Conservation (phyloP, 2,329 filamentous ascomycete species). For the Tolypocladium tundrense region DNA sequence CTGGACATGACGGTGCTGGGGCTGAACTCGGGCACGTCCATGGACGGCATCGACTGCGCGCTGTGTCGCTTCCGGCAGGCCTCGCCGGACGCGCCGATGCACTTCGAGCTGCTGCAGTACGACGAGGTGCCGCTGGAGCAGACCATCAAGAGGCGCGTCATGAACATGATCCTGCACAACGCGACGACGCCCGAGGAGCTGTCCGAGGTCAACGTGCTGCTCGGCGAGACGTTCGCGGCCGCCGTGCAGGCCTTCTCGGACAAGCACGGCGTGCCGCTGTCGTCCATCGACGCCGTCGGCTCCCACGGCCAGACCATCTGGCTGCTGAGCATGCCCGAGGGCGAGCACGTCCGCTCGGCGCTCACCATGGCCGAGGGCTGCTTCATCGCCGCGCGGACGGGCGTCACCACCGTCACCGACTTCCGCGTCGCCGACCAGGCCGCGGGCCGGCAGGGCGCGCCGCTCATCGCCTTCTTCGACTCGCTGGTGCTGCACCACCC, state of each 20-base stretch:
- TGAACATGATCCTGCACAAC: slow-evolving; percentile 46
- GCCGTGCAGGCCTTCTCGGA: slow-evolving; percentile 40
- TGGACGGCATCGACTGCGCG: slow-evolving; percentile 49
- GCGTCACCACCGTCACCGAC: slow-evolving; percentile 46
- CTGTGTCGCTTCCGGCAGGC: slow-evolving; percentile 46
- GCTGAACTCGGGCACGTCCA: slow-evolving; percentile 36
- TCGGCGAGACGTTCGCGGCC: slow-evolving; percentile 45
- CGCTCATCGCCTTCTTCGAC: slow-evolving; percentile 42
- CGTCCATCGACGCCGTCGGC: slow-evolving; percentile 41
- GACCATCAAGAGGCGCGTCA: slow-evolving; percentile 43
- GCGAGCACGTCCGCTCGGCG: slow-evolving; percentile 33
- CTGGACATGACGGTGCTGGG: slow-evolving; percentile 44
- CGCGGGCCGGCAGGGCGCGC: slow-evolving; percentile 35
- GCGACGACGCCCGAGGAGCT: slow-evolving; percentile 41
- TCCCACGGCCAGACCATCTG: slow-evolving; percentile 51
- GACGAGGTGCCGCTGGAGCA: slow-evolving; percentile 43
- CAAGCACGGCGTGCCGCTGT: slow-evolving; percentile 29
- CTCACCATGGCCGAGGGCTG: slow-evolving; percentile 48
- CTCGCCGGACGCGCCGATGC: slow-evolving; percentile 38
- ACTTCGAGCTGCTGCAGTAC: slow-evolving; percentile 47
- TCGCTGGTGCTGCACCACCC: slow-evolving; percentile 38
- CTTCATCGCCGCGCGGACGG: slow-evolving; percentile 42
- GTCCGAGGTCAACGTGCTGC: slow-evolving; percentile 44
- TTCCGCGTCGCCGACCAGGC: slow-evolving; percentile 40
- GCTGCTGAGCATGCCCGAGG: slow-evolving; percentile 41